phyloP scores from a whole-genome alignment of 176 grass and related monocot genomes.

The Dendrocalamus sinicus region DNA sequence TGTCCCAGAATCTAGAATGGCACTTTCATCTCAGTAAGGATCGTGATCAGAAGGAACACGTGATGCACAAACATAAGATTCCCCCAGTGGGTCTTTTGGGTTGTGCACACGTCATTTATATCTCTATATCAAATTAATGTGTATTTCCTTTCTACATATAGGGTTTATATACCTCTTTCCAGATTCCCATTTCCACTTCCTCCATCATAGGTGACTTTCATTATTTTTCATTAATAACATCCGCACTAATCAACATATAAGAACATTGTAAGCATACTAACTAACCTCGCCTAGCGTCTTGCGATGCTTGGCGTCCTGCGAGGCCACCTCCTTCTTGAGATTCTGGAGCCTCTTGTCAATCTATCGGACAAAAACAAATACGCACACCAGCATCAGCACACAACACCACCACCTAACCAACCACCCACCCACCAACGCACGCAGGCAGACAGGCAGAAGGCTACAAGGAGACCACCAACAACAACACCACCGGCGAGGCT shows the following conservation, averaged over 20 bases:
- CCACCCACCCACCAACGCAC: not conserved
- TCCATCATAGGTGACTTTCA: not conserved
- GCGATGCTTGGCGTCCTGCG: conserved; percentile 87
- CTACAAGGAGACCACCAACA: not conserved
- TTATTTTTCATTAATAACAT: not conserved
- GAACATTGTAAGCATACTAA: conserved; percentile 30
- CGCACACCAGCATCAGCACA: not conserved
- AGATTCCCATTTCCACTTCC: not conserved
- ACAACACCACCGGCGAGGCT: not conserved
- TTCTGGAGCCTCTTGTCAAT: conserved; percentile 94
- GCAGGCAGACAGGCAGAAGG: not conserved
- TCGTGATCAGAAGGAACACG: not conserved
- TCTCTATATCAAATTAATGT: not conserved
- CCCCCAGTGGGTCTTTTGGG: not conserved
- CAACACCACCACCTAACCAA: not conserved
- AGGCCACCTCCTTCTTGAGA: conserved; percentile 90
- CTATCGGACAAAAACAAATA: conserved; percentile 45
- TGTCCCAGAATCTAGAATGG: not conserved
- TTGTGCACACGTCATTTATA: not conserved
- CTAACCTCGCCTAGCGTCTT: conserved; percentile 88
- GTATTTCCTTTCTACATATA: conserved; percentile 12
- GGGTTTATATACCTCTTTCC: not conserved
- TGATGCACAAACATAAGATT: not conserved
- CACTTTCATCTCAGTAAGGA: not conserved
- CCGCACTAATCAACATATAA: not conserved